Evolutionary conservation across 352 stramenopile genomes (phyloP).

Genomic region (Pythium phragmitis): DNA sequence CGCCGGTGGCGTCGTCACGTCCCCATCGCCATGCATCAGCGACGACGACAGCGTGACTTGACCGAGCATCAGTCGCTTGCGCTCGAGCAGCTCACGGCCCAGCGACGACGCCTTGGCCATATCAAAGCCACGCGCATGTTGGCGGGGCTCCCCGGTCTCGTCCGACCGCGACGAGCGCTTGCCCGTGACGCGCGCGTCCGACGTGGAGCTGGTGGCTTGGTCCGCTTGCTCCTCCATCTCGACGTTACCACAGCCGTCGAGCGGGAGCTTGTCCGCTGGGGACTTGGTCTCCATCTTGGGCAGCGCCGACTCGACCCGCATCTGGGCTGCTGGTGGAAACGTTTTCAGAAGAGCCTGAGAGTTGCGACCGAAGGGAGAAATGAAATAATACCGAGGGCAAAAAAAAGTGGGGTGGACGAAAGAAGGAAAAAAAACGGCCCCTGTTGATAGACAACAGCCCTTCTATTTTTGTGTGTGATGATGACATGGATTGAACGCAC

Average conservation of each 20-base stretch:
- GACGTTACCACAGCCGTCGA: neutral
- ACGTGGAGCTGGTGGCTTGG: neutral
- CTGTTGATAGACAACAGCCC: no score
- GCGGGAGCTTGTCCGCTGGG: slow-evolving; percentile 11
- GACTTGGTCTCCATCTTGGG: slow-evolving; percentile 25
- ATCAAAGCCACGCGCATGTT: slow-evolving; percentile 9
- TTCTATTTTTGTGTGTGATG: no score
- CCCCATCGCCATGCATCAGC: slow-evolving; percentile 9
- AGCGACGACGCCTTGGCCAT: slow-evolving; percentile 33
- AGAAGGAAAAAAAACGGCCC: no score
- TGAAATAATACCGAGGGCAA: neutral
- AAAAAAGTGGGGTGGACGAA: no score
- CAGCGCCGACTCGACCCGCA: slow-evolving; percentile 16
- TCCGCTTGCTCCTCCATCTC: slow-evolving; percentile 7
- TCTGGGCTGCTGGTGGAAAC: neutral
- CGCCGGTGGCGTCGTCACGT: neutral
- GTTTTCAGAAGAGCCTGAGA: neutral
- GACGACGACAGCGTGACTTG: slow-evolving; percentile 15
- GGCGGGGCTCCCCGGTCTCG: neutral
- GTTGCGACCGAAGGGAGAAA: neutral
- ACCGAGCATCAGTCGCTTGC: slow-evolving; percentile 50
- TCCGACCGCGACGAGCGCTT: slow-evolving; percentile 23
- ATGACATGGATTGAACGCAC: no score
- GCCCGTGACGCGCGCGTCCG: slow-evolving; percentile 9
- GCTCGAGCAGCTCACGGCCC: slow-evolving; percentile 35